Evolutionary conservation across 495 filamentous ascomycete species (phyloP).

Genomic region (Clavariopsis aquatica): DNA sequence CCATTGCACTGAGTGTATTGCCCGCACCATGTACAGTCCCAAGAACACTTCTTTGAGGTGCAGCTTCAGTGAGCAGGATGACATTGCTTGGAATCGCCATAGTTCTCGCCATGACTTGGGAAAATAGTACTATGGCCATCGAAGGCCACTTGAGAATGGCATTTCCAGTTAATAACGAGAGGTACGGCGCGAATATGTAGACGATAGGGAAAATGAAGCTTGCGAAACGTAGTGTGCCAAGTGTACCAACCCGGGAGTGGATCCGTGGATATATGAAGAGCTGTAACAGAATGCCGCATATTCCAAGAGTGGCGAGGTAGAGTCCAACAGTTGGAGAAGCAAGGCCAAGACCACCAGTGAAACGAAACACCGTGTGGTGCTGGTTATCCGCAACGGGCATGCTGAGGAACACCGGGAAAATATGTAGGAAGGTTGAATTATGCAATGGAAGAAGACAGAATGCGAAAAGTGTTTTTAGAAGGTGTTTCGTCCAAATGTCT

Average conservation of each 20-base stretch:
- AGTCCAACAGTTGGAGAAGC: slow-evolving; percentile 70
- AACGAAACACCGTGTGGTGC: slow-evolving; percentile 62
- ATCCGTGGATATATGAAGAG: slow-evolving; percentile 75
- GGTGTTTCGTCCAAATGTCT: slow-evolving; percentile 73
- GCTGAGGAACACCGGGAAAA: slow-evolving; percentile 72
- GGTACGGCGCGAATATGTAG: slow-evolving; percentile 73
- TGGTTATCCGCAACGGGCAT: slow-evolving; percentile 56
- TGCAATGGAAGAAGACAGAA: slow-evolving; percentile 78
- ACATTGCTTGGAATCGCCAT: slow-evolving; percentile 66
- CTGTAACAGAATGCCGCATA: slow-evolving; percentile 73
- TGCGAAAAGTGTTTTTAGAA: slow-evolving; percentile 68
- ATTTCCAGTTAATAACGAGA: slow-evolving; percentile 61
- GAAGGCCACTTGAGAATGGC: slow-evolving; percentile 58
- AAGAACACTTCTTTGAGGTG: slow-evolving; percentile 56
- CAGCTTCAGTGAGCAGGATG: slow-evolving; percentile 64
- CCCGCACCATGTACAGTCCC: slow-evolving; percentile 67
- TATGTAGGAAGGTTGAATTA: slow-evolving; percentile 67
- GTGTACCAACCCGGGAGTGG: slow-evolving; percentile 67
- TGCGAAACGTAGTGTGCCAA: slow-evolving; percentile 64
- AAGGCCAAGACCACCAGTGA: slow-evolving; percentile 74
- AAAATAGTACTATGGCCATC: slow-evolving; percentile 61
- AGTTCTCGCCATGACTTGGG: slow-evolving; percentile 66
- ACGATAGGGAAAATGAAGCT: slow-evolving; percentile 67
- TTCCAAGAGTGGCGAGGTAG: slow-evolving; percentile 75
- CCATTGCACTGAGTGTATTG: slow-evolving; percentile 58